Base-by-base conservation (phyloP, 441 rosid genomes). In the Pelargonium australe region DNA sequence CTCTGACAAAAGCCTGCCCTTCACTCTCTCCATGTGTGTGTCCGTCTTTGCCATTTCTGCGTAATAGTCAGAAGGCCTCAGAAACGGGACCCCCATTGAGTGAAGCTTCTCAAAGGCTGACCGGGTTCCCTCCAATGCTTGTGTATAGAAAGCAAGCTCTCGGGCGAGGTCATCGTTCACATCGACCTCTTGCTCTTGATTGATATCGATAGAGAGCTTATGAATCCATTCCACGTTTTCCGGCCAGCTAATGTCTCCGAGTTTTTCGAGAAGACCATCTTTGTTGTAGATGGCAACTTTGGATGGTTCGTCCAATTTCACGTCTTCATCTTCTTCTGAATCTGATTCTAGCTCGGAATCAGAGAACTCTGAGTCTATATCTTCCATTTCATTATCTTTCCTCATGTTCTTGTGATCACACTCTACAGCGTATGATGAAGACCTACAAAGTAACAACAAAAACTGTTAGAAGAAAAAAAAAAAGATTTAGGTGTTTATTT, bases 1-100 rank as follows among this genome's bases (percentile, higher is more conserved):
- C 83, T 88, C 91, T 0, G 83, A 64, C 79, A 89, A 49, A 67
- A 88, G 94, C 78, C 81, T 75, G 19, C 87, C 76, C 85, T 89
- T 94, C 68, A 91, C 93, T 68, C 89, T 91, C 85, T 72, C 87
- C 95, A 89, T 91, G 71, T 94, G 95, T 7, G 79, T 61, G 76
- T 94, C 97, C 0, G 92, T 74, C 75, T 91, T 94, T 69, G 86
- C 89, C 98, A 91, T 91, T 83, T 94, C 92, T 0, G 97, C 96
- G 12, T 88, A 91, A 74, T 94, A 94, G 76, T 91, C 91, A 0
- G 88, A 2, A 0, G 92, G 95, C 83, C 97, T 87, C 43, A 91
- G 93, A 73, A 88, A 91, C 58, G 92, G 89, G 1, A 82, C 44
- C 28, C 87, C 88, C 86, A 77, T 80, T 0, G 79, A 72, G 75